Evolutionary conservation across 345 rosid species (phyloP).

Genomic region (Citrus hindsii): DNA sequence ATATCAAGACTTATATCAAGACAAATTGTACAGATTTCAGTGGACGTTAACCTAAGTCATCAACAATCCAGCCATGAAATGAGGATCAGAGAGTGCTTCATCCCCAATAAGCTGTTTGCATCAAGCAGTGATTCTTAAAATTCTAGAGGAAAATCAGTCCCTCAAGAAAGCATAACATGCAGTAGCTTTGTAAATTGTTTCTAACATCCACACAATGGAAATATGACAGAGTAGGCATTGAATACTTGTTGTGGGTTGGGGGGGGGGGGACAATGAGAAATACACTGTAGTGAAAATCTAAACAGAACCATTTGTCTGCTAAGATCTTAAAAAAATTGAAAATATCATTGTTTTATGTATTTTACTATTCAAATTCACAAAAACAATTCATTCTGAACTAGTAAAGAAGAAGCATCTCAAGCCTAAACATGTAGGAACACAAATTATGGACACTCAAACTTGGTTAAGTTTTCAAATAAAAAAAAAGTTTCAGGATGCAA

Average conservation of each 20-base stretch:
- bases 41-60: not conserved
- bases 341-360: too few species aligned
- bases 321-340: too few species aligned
- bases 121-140: not conserved
- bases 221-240: not conserved
- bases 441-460: not conserved
- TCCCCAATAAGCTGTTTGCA: not conserved
- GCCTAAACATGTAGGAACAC: not conserved
- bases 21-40: not conserved
- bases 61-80: not conserved
- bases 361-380: not conserved
- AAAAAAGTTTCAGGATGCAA: not conserved
- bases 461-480: not conserved
- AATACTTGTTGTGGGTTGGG: not conserved
- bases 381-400: not conserved
- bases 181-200: not conserved
- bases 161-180: not conserved
- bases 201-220: not conserved
- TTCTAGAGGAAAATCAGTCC: not conserved
- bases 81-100: not conserved
- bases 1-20: not conserved
- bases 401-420: not conserved
- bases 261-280: not conserved
- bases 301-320: not conserved
- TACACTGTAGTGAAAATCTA: not conserved